phyloP scores from a whole-genome alignment of 495 filamentous ascomycete species.

The Bacidia rubella region DNA sequence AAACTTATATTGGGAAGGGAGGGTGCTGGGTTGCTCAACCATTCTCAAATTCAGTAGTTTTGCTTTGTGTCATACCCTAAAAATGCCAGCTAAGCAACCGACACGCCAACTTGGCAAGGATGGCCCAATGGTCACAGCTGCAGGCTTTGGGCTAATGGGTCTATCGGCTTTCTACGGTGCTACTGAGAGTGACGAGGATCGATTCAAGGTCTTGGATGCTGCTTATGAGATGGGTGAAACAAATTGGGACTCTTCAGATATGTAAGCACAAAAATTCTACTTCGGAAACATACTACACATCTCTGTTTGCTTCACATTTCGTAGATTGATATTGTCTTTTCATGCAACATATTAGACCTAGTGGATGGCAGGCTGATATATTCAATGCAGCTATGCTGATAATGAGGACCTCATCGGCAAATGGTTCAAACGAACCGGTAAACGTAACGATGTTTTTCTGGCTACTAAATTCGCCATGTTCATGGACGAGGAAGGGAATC shows the following conservation, averaged over 20 bases:
- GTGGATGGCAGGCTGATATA: not conserved
- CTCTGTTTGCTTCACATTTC: not conserved
- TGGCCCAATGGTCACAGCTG: slow-evolving; percentile 39
- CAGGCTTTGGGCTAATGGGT: slow-evolving; percentile 47
- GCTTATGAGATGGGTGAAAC: slow-evolving; percentile 39
- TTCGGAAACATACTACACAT: not conserved
- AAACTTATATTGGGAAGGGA: no score
- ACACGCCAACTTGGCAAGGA: slow-evolving; percentile 37
- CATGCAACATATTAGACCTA: not conserved
- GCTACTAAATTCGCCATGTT: slow-evolving; percentile 38
- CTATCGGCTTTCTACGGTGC: slow-evolving; percentile 34
- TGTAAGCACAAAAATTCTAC: slow-evolving; percentile 17
- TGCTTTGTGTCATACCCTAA: no score
- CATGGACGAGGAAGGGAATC: slow-evolving; percentile 17
- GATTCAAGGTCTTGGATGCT: slow-evolving; percentile 30
- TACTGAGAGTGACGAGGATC: slow-evolving; percentile 24
- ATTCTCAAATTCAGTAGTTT: no score
- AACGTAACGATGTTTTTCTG: slow-evolving; percentile 41
- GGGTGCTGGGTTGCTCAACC: no score
- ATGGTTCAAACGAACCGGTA: slow-evolving; percentile 39
- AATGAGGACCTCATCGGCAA: slow-evolving; percentile 25
- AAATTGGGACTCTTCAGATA: slow-evolving; percentile 50
- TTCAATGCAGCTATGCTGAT: slow-evolving; percentile 18
- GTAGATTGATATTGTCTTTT: not conserved
- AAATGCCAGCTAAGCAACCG: slow-evolving; percentile 17